A percentile compares a stretch with the other conserved stretches of the same genome.
Conservation (phyloP, 2,329 filamentous ascomycete species). For the Madurella mycetomatis region DNA sequence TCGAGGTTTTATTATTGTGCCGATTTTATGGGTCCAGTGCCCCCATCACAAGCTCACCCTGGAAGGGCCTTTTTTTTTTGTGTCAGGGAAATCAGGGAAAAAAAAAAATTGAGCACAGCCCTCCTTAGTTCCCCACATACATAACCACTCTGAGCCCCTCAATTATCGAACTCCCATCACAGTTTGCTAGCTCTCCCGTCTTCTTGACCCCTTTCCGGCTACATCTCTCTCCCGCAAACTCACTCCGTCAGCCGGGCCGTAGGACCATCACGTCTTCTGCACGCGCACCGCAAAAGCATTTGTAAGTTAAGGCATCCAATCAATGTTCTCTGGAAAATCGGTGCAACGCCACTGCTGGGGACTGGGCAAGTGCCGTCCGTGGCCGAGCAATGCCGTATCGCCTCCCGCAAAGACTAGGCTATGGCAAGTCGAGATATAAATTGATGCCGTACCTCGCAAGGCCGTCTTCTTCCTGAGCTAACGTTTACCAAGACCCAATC, state of each 20-base stretch:
- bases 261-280: slow-evolving; percentile 2
- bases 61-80: slow-evolving; percentile 21
- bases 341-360: slow-evolving; percentile 9
- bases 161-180: slow-evolving; percentile 23
- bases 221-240: slow-evolving; percentile 1
- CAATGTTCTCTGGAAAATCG: neutral
- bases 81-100: slow-evolving; percentile 18
- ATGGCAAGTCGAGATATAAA: neutral
- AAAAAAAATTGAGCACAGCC: slow-evolving; percentile 23
- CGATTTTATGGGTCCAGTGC: neutral
- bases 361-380: neutral
- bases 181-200: slow-evolving; percentile 10
- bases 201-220: slow-evolving; percentile 5
- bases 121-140: slow-evolving; percentile 19
- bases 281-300: neutral
- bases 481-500: slow-evolving; percentile 9
- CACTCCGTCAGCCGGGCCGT: slow-evolving; percentile 2
- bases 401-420: neutral
- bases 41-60: neutral
- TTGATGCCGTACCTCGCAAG: neutral
- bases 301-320: slow-evolving; percentile 9
- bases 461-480: slow-evolving; percentile 5
- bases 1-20: neutral
- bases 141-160: slow-evolving; percentile 20
- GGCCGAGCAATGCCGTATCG: neutral